These are phyloP conservation scores for Euphorbia peplus DNA, from an alignment of 345 rosid genomes.

Conservation along the genomic window DNA sequence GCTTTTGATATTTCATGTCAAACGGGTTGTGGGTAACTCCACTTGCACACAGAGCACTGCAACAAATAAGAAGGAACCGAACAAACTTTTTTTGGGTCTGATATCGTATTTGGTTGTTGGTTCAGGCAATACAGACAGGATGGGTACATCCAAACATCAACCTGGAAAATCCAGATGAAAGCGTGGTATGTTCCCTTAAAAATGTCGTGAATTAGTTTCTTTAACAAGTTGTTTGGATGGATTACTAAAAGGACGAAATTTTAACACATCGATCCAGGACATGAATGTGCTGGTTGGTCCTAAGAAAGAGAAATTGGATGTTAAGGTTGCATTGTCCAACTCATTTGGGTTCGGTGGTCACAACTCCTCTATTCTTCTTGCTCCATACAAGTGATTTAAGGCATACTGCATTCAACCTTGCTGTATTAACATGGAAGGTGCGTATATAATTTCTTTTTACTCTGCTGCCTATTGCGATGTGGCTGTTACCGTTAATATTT, in stretches of 20 bases:
- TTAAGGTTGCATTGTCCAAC: constrained; percentile 83
- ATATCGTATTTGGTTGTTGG: constrained; percentile 15
- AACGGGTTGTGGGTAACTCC: neutral
- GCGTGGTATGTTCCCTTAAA: constrained; percentile 54
- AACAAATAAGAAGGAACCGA: neutral
- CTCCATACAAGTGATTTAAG: constrained; percentile 65
- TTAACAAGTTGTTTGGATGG: neutral
- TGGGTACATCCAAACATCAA: constrained; percentile 97
- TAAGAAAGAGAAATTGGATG: constrained; percentile 71
- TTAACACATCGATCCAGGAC: constrained; percentile 45
- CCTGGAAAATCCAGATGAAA: constrained; percentile 74
- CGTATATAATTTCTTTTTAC: neutral
- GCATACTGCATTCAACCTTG: neutral
- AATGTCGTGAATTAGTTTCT: neutral
- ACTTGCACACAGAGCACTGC: neutral
- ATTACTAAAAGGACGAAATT: neutral
- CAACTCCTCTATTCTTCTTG: constrained; percentile 89
- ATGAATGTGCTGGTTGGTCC: constrained; percentile 67
- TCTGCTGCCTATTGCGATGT: neutral
- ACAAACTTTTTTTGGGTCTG: neutral
- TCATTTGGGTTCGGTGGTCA: constrained; percentile 97
- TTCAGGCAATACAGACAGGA: constrained; percentile 85
- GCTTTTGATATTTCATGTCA: neutral
- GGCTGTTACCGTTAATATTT: neutral
- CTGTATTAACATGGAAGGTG: constrained; percentile 13